Evolutionary conservation across 2,329 filamentous ascomycete genomes (phyloP).

Genomic region (Gliomastix tumulicola): DNA sequence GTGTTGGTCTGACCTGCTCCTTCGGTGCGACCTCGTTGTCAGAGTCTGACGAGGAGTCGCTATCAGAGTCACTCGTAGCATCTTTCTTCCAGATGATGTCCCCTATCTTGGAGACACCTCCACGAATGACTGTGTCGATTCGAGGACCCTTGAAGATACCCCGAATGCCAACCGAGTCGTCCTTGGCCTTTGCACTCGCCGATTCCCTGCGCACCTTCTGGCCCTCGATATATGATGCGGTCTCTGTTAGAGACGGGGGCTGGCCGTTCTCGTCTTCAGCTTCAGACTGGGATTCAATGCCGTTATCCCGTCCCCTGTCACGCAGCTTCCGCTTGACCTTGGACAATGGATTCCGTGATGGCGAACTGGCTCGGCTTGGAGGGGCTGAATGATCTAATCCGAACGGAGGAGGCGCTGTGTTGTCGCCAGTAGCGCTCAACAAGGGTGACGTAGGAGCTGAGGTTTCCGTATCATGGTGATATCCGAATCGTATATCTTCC

Average conservation of each 20-base stretch:
- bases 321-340: slow-evolving; percentile 50
- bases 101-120: slow-evolving; percentile 47
- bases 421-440: not conserved
- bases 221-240: too few species aligned
- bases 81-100: slow-evolving; percentile 53
- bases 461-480: not conserved
- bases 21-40: slow-evolving; percentile 34
- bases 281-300: slow-evolving; percentile 18
- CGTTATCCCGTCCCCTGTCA: slow-evolving; percentile 42
- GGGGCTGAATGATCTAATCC: not conserved
- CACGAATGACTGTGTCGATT: slow-evolving; percentile 64
- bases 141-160: slow-evolving; percentile 73
- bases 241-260: slow-evolving; percentile 17
- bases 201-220: too few species aligned
- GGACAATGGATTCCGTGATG: slow-evolving; percentile 50
- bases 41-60: slow-evolving; percentile 25
- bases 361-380: slow-evolving; percentile 55
- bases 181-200: too few species aligned
- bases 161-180: slow-evolving; percentile 29
- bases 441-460: not conserved
- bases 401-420: not conserved
- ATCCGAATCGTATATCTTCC: slow-evolving; percentile 13
- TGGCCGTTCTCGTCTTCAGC: slow-evolving; percentile 23
- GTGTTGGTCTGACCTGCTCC: slow-evolving; percentile 27
- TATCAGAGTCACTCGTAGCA: slow-evolving; percentile 18